Base-by-base conservation (phyloP, 1,284 basidiomycete species). In the Rhodofomes roseus region DNA sequence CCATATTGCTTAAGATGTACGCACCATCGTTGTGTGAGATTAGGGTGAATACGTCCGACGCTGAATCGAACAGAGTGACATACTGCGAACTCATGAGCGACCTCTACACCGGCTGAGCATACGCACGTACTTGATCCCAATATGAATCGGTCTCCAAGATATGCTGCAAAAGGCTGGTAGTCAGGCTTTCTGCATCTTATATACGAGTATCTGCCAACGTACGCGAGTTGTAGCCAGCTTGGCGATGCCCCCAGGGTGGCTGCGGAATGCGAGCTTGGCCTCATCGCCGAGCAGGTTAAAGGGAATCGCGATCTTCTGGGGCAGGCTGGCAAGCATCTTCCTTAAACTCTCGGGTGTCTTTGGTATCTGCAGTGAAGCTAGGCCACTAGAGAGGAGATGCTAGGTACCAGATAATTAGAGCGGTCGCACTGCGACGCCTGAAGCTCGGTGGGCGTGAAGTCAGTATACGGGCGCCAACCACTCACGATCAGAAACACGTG, bases 31-130 rank as follows among this genome's bases (percentile, higher is more conserved):
- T 86, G 0, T 90, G 85, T 6, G 90, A 87, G 64, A 97, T 89
- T 59, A 96, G 81, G 27, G 92, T 90, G 75, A 92, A 93, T 20
- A 95, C 92, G 70, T 96, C 95, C 0, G 92, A 90, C 0, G 92
- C 81, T 7, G 90, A 89, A 75, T 93, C 92, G 72, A 96, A 96
- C 11, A 96, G 77, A 39, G 83, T 76, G 64, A 90, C 87, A 73
- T 91, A 97, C 88, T 96, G 71, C 12, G 54, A 59, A 60, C 31
- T 58, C 60, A 66, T 29, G 37, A 41, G 60, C 61, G 22, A 36
- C 11, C 18, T 16, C 22, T 39, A 66, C 58, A 62, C 59, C 58
- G 58, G 51, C 29, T 54, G 46, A 51, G 25, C 44, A 25, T 3
- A 29, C n/a, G 1, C 34, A 70, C 82, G 63, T 64, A 90, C 90